phyloP scores from a whole-genome alignment of 345 rosid species.

The Lagerstroemia speciosa region DNA sequence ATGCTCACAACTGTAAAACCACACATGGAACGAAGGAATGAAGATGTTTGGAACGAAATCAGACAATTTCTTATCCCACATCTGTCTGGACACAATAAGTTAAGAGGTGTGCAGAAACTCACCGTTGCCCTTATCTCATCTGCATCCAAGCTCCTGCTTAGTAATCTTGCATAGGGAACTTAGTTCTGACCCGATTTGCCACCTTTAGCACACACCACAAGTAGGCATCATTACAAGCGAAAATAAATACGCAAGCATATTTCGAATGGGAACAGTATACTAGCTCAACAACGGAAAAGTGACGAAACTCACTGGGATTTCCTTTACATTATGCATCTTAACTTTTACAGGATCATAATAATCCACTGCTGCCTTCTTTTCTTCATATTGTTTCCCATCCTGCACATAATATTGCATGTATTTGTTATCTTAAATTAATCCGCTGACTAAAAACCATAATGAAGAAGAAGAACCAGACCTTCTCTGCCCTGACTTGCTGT shows the following conservation, averaged over 20 bases:
- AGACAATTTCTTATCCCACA: neutral
- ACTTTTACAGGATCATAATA: neutral
- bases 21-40: neutral
- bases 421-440: neutral
- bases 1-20: neutral
- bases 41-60: neutral
- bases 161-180: constrained; percentile 6
- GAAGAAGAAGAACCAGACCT: constrained; percentile 1
- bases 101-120: neutral
- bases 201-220: neutral
- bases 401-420: neutral
- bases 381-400: neutral
- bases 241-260: neutral
- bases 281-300: neutral
- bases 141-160: neutral
- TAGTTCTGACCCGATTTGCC: constrained; percentile 1
- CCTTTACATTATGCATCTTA: neutral
- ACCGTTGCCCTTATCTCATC: constrained; percentile 4
- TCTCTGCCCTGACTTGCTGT: neutral
- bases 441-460: neutral
- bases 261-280: neutral
- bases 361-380: neutral
- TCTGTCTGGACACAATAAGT: neutral
- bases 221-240: neutral
- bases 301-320: constrained; percentile 3